Evolutionary conservation across 2,329 filamentous ascomycete species (phyloP).

Genomic region (Drechslerella dactyloides): DNA sequence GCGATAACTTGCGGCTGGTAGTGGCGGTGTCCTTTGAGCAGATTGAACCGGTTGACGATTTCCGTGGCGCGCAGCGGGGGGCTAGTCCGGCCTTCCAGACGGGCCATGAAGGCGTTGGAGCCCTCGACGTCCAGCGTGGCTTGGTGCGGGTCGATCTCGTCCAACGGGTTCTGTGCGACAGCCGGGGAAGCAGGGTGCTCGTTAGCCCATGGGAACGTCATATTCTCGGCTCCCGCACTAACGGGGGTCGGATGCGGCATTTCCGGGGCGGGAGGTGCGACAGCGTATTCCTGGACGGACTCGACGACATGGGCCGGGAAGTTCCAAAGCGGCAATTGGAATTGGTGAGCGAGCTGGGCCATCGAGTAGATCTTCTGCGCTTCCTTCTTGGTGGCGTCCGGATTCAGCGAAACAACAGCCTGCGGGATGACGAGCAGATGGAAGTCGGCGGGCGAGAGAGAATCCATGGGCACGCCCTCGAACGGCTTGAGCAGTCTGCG

Average conservation of each 20-base stretch:
- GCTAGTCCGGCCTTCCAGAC: slow-evolving; percentile 45
- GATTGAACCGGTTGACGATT: slow-evolving; percentile 49
- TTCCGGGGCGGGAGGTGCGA: slow-evolving; percentile 30
- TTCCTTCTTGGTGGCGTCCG: slow-evolving; percentile 51
- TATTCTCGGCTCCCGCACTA: slow-evolving; percentile 75
- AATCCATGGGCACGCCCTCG: slow-evolving; percentile 52
- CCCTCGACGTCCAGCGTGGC: slow-evolving; percentile 47
- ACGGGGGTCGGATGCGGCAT: slow-evolving; percentile 60
- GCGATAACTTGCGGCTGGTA: slow-evolving; percentile 49
- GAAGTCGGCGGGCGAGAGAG: slow-evolving; percentile 52
- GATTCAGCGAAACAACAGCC: slow-evolving; percentile 50
- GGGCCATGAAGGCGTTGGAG: slow-evolving; percentile 48
- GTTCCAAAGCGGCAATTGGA: slow-evolving; percentile 61
- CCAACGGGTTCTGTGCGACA: slow-evolving; percentile 72
- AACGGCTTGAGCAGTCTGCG: slow-evolving; percentile 52
- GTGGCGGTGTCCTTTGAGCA: slow-evolving; percentile 48
- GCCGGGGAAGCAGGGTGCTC: slow-evolving; percentile 62
- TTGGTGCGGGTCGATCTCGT: slow-evolving; percentile 62
- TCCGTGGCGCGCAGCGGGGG: slow-evolving; percentile 48
- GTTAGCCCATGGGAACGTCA: slow-evolving; percentile 87
- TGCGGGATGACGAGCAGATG: slow-evolving; percentile 53
- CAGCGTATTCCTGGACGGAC: slow-evolving; percentile 61
- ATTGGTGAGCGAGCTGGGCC: slow-evolving; percentile 67
- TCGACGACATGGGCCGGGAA: slow-evolving; percentile 51
- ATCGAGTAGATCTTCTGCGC: slow-evolving; percentile 56